Base-by-base conservation (phyloP, 768 basidiomycete species). In the Xerocomus spinulosus region DNA sequence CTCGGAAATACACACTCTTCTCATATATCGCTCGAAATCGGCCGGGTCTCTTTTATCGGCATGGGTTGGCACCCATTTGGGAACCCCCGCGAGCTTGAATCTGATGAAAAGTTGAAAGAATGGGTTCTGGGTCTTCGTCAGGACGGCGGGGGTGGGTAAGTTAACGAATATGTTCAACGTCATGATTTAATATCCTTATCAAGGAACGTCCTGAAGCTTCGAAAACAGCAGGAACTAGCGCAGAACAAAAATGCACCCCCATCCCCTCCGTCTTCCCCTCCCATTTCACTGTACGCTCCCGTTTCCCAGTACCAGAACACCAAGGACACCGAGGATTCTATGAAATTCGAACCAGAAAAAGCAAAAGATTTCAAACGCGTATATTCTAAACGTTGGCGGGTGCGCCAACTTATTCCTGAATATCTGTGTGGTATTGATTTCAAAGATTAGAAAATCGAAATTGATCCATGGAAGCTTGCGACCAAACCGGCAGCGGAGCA, bases 91-190 rank as follows among this genome's bases (percentile, higher is more conserved):
- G 67, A 73, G 3, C 56, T 85, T 4, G 73, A 77, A 18, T 59
- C 54, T 3, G 58, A 78, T 35, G 40, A 48, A 9, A 53, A 74
- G 24, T 56, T 87, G 20, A 56, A 55, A 4, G 62, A 68, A 41
- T 87, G 85, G 85, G 66, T 73, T 15, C 57, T 73, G 8, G 83
- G 80, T n/a, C 63, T 86, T 40, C 73, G 71, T 44, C 62, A 73
- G 37, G 70, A 73, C 30, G 83, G 81, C 29, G 81, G 82, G 37
- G 79, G 71, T 52, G 82, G 82, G 84, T 85, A 60, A 64, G 79
- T 72, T 29, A 36, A 30, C 12, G 36, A 20, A 24, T 41, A 35
- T 18, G 12, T 47, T 49, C 53, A 12, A 8, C 21, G 42, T 46
- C 24, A 0, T 38, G 34, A 24, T 33, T 45, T 42, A 43, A 54